Conservation (phyloP, 2,329 filamentous ascomycete genomes). For the Colletotrichum horii region DNA sequence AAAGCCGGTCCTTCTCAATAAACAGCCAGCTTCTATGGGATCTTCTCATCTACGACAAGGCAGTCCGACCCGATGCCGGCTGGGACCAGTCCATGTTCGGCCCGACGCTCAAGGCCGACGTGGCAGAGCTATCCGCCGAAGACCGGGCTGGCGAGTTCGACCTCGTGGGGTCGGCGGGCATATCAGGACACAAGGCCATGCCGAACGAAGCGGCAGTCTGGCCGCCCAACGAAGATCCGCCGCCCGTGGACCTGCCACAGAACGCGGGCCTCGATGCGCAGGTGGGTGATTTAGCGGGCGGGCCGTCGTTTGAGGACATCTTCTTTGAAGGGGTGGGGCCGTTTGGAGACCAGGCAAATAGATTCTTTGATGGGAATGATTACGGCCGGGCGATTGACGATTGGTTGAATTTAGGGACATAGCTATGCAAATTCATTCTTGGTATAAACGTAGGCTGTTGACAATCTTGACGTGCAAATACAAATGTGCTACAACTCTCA, state of each 20-base stretch:
- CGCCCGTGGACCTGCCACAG: neutral
- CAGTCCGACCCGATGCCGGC: constrained; percentile 27
- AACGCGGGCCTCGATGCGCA: neutral
- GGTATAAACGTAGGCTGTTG: neutral
- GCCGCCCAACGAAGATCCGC: constrained; percentile 32
- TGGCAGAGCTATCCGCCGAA: neutral
- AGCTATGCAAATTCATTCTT: neutral
- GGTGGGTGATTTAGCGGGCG: neutral
- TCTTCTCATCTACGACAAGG: constrained; percentile 39
- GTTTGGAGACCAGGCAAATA: constrained; percentile 27
- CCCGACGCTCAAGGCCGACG: constrained; percentile 7
- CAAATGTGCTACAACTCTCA: accelerated
- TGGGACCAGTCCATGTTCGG: constrained; percentile 29
- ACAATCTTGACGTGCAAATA: neutral
- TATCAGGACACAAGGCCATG: constrained; percentile 42
- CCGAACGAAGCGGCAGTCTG: constrained; percentile 36
- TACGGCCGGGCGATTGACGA: constrained; percentile 39
- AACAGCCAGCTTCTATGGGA: constrained; percentile 40
- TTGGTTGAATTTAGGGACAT: constrained; percentile 29
- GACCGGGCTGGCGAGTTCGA: constrained; percentile 34
- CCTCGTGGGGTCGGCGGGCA: constrained; percentile 41
- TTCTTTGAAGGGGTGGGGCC: constrained; percentile 26
- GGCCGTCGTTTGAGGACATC: constrained; percentile 20
- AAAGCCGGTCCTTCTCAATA: constrained; percentile 29
- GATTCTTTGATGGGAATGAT: constrained; percentile 38